Base-by-base conservation (phyloP, 106 monocot genomes). In the Dioscorea dumetorum region DNA sequence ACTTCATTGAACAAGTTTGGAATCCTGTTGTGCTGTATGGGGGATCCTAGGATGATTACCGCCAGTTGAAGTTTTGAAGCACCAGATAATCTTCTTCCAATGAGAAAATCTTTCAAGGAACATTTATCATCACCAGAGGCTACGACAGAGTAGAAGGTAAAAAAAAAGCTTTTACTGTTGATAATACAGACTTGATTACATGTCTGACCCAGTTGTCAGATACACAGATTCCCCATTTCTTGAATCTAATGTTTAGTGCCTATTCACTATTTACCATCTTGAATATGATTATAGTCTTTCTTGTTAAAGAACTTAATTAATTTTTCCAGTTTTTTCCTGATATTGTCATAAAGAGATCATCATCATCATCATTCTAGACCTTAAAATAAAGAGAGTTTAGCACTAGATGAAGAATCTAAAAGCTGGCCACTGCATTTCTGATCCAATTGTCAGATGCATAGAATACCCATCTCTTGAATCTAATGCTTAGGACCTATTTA, bases 151-250 rank as follows among this genome's bases (percentile, higher is more conserved):
- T 78, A 32, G 77, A 73, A 59, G 82, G 82, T 14, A 74, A 61
- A 78, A 66, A 22, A 73, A 12, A 12, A 34, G n/a, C n/a, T n/a
- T n/a, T 82, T 12, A 64, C 57, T 14, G 59, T 65, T 5, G 34
- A 62, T 2, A 77, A 73, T 60, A 50, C 82, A 5, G 77, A 78
- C 70, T 34, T 82, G 64, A n/a, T 77, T 82, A 28, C 28, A 28
- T 28, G 1, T 11, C 33, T 31, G 82, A 82, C 62, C 78, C 82
- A 9, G 73, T 78, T 57, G 53, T 74, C 4, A 78, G 73, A 12
- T 82, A 82, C 48, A 78, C 78, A 16, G 82, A 82, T 48, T 82
- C 78, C 49, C 82, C 82, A 57, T 82, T 82, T 64, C 69, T 82
- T 57, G 65, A 61, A 9, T 54, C 61, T 41, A 18, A 20, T 16